Base-by-base conservation (phyloP, 768 basidiomycete species). In the Leccinum subgranulosum region DNA sequence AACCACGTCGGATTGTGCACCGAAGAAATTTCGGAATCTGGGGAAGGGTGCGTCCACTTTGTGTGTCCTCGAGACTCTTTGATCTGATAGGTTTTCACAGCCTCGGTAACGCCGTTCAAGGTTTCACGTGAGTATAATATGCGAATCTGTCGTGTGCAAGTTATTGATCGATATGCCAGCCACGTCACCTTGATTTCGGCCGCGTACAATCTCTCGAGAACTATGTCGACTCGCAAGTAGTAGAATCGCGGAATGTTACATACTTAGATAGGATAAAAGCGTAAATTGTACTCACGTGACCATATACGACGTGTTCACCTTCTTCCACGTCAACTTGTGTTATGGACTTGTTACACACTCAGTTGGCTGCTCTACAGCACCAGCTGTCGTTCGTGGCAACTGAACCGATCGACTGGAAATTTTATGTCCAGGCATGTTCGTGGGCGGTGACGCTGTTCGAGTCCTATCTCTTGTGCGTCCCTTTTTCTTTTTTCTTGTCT, bases 1-100 rank as follows among this genome's bases (percentile, higher is more conserved):
- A 95, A 95, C 70, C 93, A 96, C 65, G 86, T 94, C 33, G 91
- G 88, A 0, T 74, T 95, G 31, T 93, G 91, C 69, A 89, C 86
- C 0, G 94, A 92, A 69, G 91, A 92, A 67, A 90, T 92, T 45
- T 91, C 88, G 0, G 86, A 86, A 60, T 84, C 90, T 29, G 92
- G 93, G 10, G 92, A 94, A 74, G 88, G 83, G 87, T 90, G 61
- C 55, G 83, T 75, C 5, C 21, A 27, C 27, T 29, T n/a, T n/a
- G 17, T 45, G 49, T 56, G 2, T 11, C 5, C 21, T 3, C 1
- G 10, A 31, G 2, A 27, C 25, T 41, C 29, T 7, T 48, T 31
- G n/a, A 46, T 33, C 56, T 55, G 29, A 61, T 47, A 39, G 17
- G 47, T 19, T 48, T 49, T 51, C 15, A 6, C 51, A 91, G 90